These are phyloP conservation scores for Jatropha podagrica DNA, from an alignment of 441 rosid species.

Conservation along the genomic window DNA sequence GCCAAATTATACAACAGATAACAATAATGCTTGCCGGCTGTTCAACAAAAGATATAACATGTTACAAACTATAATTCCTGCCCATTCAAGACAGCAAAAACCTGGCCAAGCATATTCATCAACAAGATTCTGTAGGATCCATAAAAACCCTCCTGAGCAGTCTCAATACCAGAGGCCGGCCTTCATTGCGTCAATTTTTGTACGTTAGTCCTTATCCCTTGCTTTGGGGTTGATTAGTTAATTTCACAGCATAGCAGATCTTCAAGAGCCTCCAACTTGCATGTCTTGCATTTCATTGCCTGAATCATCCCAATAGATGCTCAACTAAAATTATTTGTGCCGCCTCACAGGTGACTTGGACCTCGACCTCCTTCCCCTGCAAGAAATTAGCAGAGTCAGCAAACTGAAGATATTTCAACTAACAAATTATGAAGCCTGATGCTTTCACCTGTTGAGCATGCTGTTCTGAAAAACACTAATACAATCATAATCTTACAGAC, in stretches of 20 bases:
- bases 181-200: constrained; percentile 6
- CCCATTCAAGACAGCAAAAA: neutral
- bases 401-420: constrained; percentile 12
- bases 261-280: constrained; percentile 4
- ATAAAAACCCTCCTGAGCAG: neutral
- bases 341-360: constrained; percentile 74
- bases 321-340: constrained; percentile 39
- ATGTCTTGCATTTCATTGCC: constrained; percentile 7
- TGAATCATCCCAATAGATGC: constrained; percentile 11
- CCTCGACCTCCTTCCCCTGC: constrained; percentile 75
- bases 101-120: neutral
- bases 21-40: neutral
- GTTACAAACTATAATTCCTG: neutral
- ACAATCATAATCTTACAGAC: constrained; percentile 40
- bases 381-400: constrained; percentile 20
- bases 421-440: constrained; percentile 16
- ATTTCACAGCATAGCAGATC: neutral
- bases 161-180: neutral
- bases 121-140: constrained; percentile 9
- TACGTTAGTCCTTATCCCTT: constrained; percentile 11
- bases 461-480: constrained; percentile 42
- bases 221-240: neutral
- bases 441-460: constrained; percentile 62
- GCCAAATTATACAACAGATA: constrained; percentile 9
- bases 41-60: neutral